Conservation (phyloP, 768 basidiomycete species). For the Boletus vinaceobasis region DNA sequence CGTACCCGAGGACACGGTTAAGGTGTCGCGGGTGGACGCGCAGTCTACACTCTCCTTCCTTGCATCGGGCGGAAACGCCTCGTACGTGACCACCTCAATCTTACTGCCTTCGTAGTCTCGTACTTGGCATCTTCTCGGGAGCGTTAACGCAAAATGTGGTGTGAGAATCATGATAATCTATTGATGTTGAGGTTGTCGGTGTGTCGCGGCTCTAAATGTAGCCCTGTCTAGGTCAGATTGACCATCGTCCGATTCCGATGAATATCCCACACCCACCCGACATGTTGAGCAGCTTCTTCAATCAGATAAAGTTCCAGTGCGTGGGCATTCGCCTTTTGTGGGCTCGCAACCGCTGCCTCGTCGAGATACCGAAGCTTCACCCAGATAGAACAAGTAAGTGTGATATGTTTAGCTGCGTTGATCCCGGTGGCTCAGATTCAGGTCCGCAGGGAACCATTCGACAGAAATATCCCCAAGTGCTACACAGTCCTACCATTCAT, state of each 20-base stretch:
- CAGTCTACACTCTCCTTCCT: neutral
- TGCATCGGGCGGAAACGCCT: neutral
- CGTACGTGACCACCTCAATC: neutral
- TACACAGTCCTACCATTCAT: neutral
- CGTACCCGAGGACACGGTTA: neutral
- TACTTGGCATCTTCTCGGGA: neutral
- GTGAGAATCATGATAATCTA: neutral
- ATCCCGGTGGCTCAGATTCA: neutral
- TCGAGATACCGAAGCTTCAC: no score
- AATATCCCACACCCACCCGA: slow-evolving; percentile 1
- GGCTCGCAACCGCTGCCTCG: neutral
- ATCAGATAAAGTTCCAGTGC: neutral
- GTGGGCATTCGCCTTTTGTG: neutral
- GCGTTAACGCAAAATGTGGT: no score
- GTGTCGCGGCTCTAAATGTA: neutral
- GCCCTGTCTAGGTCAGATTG: neutral
- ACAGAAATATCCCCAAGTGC: neutral
- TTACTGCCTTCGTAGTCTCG: neutral
- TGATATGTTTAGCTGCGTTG: neutral
- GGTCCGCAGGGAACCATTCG: neutral
- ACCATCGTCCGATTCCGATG: neutral
- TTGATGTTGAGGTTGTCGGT: neutral
- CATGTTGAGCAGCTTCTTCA: neutral
- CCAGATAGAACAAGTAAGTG: no score
- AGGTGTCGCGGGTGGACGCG: neutral